Conservation (phyloP, 2,329 filamentous ascomycete species). For the Epichloe amarillans region DNA sequence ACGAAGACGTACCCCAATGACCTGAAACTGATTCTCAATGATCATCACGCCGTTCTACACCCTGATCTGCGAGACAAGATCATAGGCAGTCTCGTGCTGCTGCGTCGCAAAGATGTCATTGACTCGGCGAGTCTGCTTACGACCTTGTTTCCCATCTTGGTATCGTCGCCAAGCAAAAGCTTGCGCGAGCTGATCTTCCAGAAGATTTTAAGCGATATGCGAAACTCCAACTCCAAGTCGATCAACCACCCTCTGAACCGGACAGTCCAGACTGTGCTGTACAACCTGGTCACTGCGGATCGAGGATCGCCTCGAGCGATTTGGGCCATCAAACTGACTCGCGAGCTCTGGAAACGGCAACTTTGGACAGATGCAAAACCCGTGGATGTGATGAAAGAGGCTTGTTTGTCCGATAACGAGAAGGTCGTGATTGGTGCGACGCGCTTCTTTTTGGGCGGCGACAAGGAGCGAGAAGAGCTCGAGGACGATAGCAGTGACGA, state of each 20-base stretch:
- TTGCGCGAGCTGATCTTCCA: slow-evolving; percentile 70
- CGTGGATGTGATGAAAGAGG: slow-evolving; percentile 97
- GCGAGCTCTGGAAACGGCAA: slow-evolving; percentile 92
- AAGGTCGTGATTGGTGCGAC: slow-evolving; percentile 84
- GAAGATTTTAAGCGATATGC: slow-evolving; percentile 84
- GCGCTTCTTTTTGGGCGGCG: slow-evolving; percentile 93
- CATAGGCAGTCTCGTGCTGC: slow-evolving; percentile 74
- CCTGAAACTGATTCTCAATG: slow-evolving; percentile 64
- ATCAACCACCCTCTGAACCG: slow-evolving; percentile 89
- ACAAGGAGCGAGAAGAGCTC: slow-evolving; percentile 87
- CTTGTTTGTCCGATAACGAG: slow-evolving; percentile 75
- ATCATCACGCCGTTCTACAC: slow-evolving; percentile 73
- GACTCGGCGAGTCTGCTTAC: slow-evolving; percentile 75
- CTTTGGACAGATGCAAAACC: slow-evolving; percentile 91
- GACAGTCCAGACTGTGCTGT: slow-evolving; percentile 84
- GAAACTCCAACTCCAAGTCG: slow-evolving; percentile 72
- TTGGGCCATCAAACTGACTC: slow-evolving; percentile 91
- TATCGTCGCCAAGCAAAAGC: slow-evolving; percentile 83
- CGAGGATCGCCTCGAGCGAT: slow-evolving; percentile 72
- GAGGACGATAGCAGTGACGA: slow-evolving; percentile 84
- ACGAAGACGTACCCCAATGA: slow-evolving; percentile 67
- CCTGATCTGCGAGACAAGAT: slow-evolving; percentile 85
- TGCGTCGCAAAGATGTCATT: slow-evolving; percentile 84
- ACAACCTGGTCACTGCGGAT: slow-evolving; percentile 81
- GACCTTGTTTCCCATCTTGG: slow-evolving; percentile 85